Percentiles rank a stretch among this genome's conserved stretches.
These are phyloP conservation scores for Diplosphaera chodatii DNA, from an alignment of 139 green algal species.

Conservation along the genomic window DNA sequence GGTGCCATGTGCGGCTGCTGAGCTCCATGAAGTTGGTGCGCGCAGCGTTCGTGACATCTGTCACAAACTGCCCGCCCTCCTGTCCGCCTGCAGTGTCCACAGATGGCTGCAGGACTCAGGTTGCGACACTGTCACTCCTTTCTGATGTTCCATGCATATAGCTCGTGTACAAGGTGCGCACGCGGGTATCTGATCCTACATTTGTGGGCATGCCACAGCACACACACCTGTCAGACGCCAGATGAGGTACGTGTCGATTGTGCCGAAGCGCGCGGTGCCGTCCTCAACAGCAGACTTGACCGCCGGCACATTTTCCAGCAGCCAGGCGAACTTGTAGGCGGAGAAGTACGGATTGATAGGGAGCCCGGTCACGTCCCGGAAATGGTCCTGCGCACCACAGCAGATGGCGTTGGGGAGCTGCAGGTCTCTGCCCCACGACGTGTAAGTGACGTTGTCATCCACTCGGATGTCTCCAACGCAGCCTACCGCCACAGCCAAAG, in stretches of 20 bases:
- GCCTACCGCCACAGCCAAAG: too few relatives aligned
- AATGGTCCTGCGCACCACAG: conserved; percentile 40
- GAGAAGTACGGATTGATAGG: conserved; percentile 95
- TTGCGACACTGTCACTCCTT: too few relatives aligned
- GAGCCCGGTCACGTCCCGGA: conserved; percentile 75
- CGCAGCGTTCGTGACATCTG: conserved; percentile 89
- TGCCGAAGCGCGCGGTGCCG: conserved; percentile 67
- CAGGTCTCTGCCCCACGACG: too few relatives aligned
- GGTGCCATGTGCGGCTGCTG: conserved; percentile 67
- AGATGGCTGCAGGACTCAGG: too few relatives aligned
- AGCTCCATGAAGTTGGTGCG: conserved; percentile 93
- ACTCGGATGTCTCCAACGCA: too few relatives aligned
- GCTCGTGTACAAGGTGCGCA: too few relatives aligned
- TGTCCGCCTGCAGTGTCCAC: conserved; percentile 43
- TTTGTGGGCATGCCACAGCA: too few relatives aligned
- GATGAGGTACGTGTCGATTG: conserved; percentile 95
- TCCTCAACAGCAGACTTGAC: conserved; percentile 46
- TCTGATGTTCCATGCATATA: too few relatives aligned
- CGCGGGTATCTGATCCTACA: too few relatives aligned
- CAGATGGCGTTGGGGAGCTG: too few relatives aligned
- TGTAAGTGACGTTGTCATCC: too few relatives aligned
- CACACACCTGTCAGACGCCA: conserved; percentile 89
- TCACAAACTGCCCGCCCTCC: conserved; percentile 65
- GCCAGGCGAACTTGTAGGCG: conserved; percentile 89
- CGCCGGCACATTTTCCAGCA: conserved; percentile 76